Base-by-base conservation (phyloP, 768 basidiomycete genomes). In the Mycena floridula region DNA sequence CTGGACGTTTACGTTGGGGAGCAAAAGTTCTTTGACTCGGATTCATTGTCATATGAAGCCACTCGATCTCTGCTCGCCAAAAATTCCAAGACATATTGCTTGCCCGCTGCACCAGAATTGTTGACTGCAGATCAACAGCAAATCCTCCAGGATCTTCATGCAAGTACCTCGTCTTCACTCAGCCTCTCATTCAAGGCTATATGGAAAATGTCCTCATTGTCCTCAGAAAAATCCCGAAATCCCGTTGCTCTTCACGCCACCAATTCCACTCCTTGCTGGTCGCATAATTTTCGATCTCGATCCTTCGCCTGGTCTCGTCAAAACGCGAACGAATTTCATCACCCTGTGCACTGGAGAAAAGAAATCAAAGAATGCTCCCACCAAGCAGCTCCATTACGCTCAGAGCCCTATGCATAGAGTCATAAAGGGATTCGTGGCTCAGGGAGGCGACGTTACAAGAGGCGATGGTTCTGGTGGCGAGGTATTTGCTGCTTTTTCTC, bases 381-480 rank as follows among this genome's bases (percentile, higher is more conserved):
- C 72, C 47, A 72, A 69, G 54, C 63, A 54, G 25, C 55, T 77
- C 41, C 65, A 67, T 48, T 78, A 75, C 51, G 37, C 63, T 27
- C 67, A 60, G 3, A 65, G 60, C 27, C 69, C 68, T 23, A 61
- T 79, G 1, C 75, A 76, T 56, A 60, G 74, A 8, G 61, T 74
- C 50, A 67, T 70, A 37, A 61, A 64, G 48, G 74, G 63, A 12
- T 79, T 76, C 41, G 63, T 77, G 4, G 69, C 71, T 1, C 76
- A 80, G 51, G 70, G 72, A n/a, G 76, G 76, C 5, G 75, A 79
- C 51, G 60, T 77, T 28, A 76, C 74, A 18, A 54, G 76, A 36
- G 66, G 68, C 5, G 77, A 78, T 51, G 77, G 76, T 25, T 69
- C 64, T 41, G 73, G 75, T 1, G 77, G 77, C 12, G 76, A 79